Evolutionary conservation across 768 basidiomycete genomes (phyloP).

Genomic region (Flagelloscypha sp.): DNA sequence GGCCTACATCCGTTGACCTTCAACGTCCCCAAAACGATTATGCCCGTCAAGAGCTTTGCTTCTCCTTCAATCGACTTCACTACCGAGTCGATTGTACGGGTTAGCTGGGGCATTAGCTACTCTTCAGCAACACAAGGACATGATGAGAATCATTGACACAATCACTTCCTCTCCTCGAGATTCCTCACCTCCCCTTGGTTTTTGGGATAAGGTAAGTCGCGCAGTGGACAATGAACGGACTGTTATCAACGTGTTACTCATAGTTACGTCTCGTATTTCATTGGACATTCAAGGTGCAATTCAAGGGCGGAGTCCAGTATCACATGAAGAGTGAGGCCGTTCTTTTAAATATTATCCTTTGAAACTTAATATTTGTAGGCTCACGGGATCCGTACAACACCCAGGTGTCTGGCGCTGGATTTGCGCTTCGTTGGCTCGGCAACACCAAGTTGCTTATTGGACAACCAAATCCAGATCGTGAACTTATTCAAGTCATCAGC

Average conservation of each 20-base stretch:
- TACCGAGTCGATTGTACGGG: slow-evolving; percentile 57
- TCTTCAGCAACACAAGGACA: slow-evolving; percentile 78
- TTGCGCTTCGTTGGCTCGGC: slow-evolving; percentile 79
- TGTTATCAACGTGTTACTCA: not conserved
- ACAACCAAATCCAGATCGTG: slow-evolving; percentile 59
- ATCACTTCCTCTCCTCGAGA: slow-evolving; percentile 73
- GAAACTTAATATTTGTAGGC: slow-evolving; percentile 35
- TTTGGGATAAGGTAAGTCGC: slow-evolving; percentile 83
- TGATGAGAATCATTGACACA: slow-evolving; percentile 76
- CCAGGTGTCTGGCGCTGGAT: slow-evolving; percentile 70
- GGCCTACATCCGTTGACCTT: slow-evolving; percentile 50
- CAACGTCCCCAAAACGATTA: slow-evolving; percentile 79
- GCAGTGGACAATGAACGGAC: slow-evolving; percentile 5
- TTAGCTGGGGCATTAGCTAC: slow-evolving; percentile 88
- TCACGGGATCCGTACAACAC: slow-evolving; percentile 74
- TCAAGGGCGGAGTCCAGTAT: slow-evolving; percentile 62
- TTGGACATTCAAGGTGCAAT: slow-evolving; percentile 65
- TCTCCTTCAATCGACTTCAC: slow-evolving; percentile 60
- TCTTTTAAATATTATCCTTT: not conserved
- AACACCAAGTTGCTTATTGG: slow-evolving; percentile 64
- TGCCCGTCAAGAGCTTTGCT: slow-evolving; percentile 92
- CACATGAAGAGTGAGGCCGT: slow-evolving; percentile 83
- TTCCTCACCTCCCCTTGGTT: slow-evolving; percentile 74
- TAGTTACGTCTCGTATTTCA: slow-evolving; percentile 76
- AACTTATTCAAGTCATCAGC: slow-evolving; percentile 77